Conservation (phyloP, 1,284 basidiomycete genomes). For the Sporisorium graminicola region DNA sequence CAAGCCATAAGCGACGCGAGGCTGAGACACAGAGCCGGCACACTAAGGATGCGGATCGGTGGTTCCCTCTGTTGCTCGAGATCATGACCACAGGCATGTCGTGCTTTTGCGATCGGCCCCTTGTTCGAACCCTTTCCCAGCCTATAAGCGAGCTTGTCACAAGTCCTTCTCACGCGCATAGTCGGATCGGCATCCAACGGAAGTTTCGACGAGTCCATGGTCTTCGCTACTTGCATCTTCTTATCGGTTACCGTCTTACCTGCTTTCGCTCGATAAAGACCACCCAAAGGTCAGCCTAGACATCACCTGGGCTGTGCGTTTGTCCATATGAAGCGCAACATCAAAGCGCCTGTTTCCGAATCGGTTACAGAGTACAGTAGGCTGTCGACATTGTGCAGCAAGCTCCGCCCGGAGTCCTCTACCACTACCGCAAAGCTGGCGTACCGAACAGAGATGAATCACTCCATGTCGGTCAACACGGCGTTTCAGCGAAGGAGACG, state of each 20-base stretch:
- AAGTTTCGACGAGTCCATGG: not conserved
- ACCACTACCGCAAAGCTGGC: too few relatives aligned
- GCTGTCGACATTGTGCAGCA: conserved; percentile 4
- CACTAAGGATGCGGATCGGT: not conserved
- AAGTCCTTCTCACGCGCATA: not conserved
- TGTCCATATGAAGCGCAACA: not conserved
- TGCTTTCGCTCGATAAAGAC: not conserved
- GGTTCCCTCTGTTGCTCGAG: not conserved
- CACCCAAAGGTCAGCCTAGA: not conserved
- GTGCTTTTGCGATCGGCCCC: conserved; percentile 3
- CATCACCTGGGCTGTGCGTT: not conserved
- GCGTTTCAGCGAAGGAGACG: not conserved
- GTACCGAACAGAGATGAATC: too few relatives aligned
- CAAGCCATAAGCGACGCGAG: not conserved
- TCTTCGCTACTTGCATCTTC: too few relatives aligned
- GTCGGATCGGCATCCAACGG: not conserved
- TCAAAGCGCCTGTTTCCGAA: not conserved
- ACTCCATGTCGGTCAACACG: not conserved
- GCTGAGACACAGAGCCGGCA: not conserved
- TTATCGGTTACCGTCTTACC: not conserved
- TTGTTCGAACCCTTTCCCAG: conserved; percentile 2
- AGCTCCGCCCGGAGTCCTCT: not conserved
- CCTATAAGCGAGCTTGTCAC: conserved; percentile 13
- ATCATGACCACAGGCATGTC: not conserved
- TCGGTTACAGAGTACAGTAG: not conserved